phyloP scores from a whole-genome alignment of 2,329 filamentous ascomycete species.

The Sporothrix brasiliensis region DNA sequence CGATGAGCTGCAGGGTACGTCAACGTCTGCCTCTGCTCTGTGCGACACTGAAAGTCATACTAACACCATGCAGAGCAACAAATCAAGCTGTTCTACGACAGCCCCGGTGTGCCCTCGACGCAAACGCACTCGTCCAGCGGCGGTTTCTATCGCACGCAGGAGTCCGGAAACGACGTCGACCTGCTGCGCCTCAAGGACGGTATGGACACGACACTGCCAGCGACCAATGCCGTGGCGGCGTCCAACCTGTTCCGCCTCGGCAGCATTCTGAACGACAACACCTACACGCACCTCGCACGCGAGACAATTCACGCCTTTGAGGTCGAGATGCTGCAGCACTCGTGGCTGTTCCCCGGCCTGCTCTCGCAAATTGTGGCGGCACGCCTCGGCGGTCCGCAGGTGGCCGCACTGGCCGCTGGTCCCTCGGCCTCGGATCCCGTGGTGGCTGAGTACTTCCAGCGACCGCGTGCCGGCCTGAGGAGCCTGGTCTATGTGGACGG shows the following conservation, averaged over 20 bases:
- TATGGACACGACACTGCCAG: slow-evolving; percentile 90
- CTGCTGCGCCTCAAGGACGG: slow-evolving; percentile 91
- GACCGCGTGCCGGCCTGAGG: slow-evolving; percentile 41
- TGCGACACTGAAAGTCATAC: slow-evolving; percentile 14
- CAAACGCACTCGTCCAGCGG: slow-evolving; percentile 49
- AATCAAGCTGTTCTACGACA: slow-evolving; percentile 76
- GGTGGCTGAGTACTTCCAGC: slow-evolving; percentile 36
- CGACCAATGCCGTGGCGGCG: slow-evolving; percentile 84
- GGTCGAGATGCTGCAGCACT: slow-evolving; percentile 87
- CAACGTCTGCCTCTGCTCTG: slow-evolving; percentile 25
- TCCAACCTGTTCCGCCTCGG: slow-evolving; percentile 81
- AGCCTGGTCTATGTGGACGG: slow-evolving; percentile 37
- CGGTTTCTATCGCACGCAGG: slow-evolving; percentile 74
- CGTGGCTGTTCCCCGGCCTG: slow-evolving; percentile 85
- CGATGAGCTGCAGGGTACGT: slow-evolving; percentile 72
- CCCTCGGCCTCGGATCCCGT: slow-evolving; percentile 32
- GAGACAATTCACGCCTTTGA: slow-evolving; percentile 85
- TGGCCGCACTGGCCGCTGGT: slow-evolving; percentile 32
- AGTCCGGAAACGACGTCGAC: slow-evolving; percentile 48
- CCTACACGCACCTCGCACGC: slow-evolving; percentile 65
- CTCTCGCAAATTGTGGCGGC: slow-evolving; percentile 74
- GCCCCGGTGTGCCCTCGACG: slow-evolving; percentile 43
- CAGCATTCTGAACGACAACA: slow-evolving; percentile 50
- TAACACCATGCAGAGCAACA: slow-evolving; percentile 62
- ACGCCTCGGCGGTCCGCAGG: slow-evolving; percentile 64